Evolutionary conservation across 192 early-diverging fungal species (phyloP).

Genomic region (Lunasporangiospora selenospora): DNA sequence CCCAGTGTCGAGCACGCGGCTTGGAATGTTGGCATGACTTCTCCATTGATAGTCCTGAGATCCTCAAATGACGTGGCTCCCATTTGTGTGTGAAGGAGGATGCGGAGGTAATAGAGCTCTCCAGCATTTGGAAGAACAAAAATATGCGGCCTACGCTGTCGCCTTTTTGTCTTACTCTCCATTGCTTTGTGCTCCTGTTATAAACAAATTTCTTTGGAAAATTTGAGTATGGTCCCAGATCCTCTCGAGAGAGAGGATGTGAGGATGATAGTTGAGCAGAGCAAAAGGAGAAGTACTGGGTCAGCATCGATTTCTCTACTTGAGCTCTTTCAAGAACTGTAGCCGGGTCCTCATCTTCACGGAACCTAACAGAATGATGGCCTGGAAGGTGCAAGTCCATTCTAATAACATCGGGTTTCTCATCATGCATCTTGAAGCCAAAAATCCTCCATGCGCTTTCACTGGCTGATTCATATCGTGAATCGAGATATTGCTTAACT

Average conservation of each 20-base stretch:
- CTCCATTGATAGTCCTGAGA: not conserved
- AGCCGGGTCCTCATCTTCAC: slow-evolving; percentile 1
- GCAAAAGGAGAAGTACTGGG: slow-evolving; percentile 1
- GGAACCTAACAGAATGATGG: not conserved
- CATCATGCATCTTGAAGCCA: slow-evolving; percentile 22
- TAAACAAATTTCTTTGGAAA: slow-evolving; percentile 8
- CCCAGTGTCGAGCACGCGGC: slow-evolving; percentile 8
- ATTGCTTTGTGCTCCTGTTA: slow-evolving; percentile 5
- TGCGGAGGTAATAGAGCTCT: slow-evolving; percentile 7
- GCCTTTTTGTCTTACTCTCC: slow-evolving; percentile 6
- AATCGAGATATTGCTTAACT: slow-evolving; percentile 5
- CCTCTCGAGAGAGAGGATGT: not conserved
- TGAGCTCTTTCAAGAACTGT: slow-evolving; percentile 3
- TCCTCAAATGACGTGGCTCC: slow-evolving; percentile 19
- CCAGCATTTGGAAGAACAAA: slow-evolving; percentile 11
- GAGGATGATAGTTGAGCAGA: too few species aligned
- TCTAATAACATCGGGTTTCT: slow-evolving; percentile 1
- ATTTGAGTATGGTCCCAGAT: not conserved
- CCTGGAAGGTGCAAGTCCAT: slow-evolving; percentile 9
- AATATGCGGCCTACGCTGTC: slow-evolving; percentile 9
- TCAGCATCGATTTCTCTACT: slow-evolving; percentile 12
- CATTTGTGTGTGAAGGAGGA: slow-evolving; percentile 6
- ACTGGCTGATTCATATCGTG: slow-evolving; percentile 29
- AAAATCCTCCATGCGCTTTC: slow-evolving; percentile 40
- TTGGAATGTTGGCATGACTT: slow-evolving; percentile 1